Evolutionary conservation across 768 basidiomycete species (phyloP), one percentile per base, ranked within the genome.

Genomic region (Crassisporium funariophilum): DNA sequence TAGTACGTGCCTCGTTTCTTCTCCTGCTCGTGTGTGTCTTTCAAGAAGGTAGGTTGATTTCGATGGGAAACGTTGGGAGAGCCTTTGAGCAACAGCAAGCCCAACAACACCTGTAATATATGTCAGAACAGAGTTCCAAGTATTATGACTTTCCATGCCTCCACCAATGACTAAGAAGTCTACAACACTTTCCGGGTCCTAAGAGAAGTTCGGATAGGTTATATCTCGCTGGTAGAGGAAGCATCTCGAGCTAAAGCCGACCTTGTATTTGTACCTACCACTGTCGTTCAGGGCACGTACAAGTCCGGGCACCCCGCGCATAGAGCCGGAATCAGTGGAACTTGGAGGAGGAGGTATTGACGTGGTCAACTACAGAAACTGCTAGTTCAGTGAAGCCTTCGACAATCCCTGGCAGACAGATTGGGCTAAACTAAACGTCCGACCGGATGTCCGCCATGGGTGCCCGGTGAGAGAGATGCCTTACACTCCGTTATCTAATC

Each of bases 141-240:
- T 12, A 36, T 31, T n/a, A 33, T 19, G 8, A 20, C 19, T 35
- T 19, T 15, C 41, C 39, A 35, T 53, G 81, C 93, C 95, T 71
- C 86, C 95, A 9, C 95, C 95, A 17, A 98, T 74, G 12, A 98
- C 79, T 17, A 97, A 70, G 63, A 88, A 85, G 62, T 98, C 95
- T 22, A 95, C 83, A 1, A 70, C 74, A 24, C 70, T 75, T 53
- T 90, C 84, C 4, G 94, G 91, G 12, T 68, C 64, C 81, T 89
- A 25, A 15, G 29, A 37, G 10, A n/a, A 34, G 11, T 5, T 12
- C 34, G 42, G n/a, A n/a, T n/a, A n/a, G n/a, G n/a, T 46, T 33
- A 31, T 23, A 37, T 47, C 25, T 20, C 16, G 17, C 23, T 7
- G 17, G 25, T 15, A 10, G 39, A 17, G n/a, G 13, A 34, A 27